Base-by-base conservation (phyloP, 192 early-diverging fungal species). In the Entophlyctis helioformis region DNA sequence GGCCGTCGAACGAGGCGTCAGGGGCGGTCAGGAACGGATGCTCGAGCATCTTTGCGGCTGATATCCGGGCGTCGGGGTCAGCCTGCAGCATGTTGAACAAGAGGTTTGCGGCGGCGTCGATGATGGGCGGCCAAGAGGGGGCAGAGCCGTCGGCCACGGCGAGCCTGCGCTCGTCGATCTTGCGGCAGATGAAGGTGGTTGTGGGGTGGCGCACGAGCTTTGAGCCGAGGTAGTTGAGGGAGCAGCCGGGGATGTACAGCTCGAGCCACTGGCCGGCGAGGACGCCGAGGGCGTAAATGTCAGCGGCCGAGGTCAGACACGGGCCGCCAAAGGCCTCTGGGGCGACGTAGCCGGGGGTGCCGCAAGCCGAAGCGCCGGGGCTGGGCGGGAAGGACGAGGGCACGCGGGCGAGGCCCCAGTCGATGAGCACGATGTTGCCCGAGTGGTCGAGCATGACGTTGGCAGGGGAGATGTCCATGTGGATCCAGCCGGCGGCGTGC, bases 191-290 rank as follows among this genome's bases (percentile, higher is more conserved):
- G 41, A 57, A 52, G 31, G 80, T 73, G 5, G 83, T 87, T 13
- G 81, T 85, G 48, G 78, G 64, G 1, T 62, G 51, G n/a, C 80
- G 62, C 7, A 85, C 66, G 32, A 78, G 65, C 24, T 71, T 69
- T 18, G 75, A 77, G 28, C 85, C 83, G 45, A 87, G 74, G 64
- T 80, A 69, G 7, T 76, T 70, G 33, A 87, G 60, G 26, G 67
- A 62, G 23, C 64, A 59, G 23, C 66, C 69, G 1, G 79, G 80
- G 35, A 87, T 50, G 44, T 76, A 87, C 33, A 69, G 65, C 55
- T 87, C 80, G 38, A 87, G 62, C 78, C 79, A 73, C 72, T 78
- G 74, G 18, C 85, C 85, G 11, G 84, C 43, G 8, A 87, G 69
- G 25, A 81, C 57, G 37, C 85, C 85, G 0, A 73, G 69, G 26